phyloP scores from a whole-genome alignment of 768 basidiomycete genomes.

The Cyathus striatus region DNA sequence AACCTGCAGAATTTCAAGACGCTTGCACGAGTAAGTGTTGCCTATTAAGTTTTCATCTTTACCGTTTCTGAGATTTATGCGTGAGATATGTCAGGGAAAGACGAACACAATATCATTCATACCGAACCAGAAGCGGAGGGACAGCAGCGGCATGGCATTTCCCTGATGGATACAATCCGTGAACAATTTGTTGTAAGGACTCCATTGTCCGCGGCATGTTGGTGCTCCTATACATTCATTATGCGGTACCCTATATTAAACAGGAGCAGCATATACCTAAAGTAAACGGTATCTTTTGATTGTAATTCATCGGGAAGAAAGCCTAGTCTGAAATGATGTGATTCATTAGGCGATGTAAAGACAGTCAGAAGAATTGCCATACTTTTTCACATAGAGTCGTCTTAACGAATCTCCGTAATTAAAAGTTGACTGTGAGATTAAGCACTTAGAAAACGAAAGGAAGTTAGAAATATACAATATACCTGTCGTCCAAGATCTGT shows the following conservation, averaged over 20 bases:
- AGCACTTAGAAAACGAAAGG: conserved; percentile 3
- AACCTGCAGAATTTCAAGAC: conserved; percentile 54
- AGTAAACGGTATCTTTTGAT: conserved; percentile 46
- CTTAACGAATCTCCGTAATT: conserved; percentile 56
- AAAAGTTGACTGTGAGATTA: conserved; percentile 50
- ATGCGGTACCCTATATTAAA: neutral
- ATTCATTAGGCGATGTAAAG: neutral
- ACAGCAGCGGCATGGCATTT: conserved; percentile 39
- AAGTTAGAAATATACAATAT: conserved; percentile 6
- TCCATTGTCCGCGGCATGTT: conserved; percentile 77
- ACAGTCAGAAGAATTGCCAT: conserved; percentile 7
- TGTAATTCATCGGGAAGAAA: conserved; percentile 55
- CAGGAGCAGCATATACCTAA: conserved; percentile 32
- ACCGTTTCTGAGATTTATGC: conserved; percentile 41
- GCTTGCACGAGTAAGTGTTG: conserved; percentile 64
- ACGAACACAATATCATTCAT: conserved; percentile 3
- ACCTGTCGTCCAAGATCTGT: conserved; percentile 70
- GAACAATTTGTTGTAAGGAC: conserved; percentile 66
- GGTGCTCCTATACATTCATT: conserved; percentile 53
- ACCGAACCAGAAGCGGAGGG: conserved; percentile 58
- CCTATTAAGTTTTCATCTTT: conserved; percentile 69
- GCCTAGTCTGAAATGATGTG: conserved; percentile 38
- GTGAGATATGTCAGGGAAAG: neutral
- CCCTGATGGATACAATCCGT: conserved; percentile 60
- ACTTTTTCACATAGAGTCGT: conserved; percentile 66